A percentile compares a stretch with the other conserved stretches of the same genome.
Conservation (phyloP, 805 yeast genomes). For the Pichia manshurica region DNA sequence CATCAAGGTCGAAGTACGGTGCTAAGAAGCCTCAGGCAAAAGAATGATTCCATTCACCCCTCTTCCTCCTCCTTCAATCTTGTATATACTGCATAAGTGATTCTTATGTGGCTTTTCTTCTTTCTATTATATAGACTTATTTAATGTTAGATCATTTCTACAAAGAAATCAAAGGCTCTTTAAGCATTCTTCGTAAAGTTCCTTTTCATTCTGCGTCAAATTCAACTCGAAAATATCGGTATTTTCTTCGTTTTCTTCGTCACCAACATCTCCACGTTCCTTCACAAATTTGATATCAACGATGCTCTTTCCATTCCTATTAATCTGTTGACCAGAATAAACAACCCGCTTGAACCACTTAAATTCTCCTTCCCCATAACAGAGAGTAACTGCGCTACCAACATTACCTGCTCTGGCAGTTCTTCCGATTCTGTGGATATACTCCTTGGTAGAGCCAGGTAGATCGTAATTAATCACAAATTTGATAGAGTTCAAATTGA, state of each 20-base stretch:
- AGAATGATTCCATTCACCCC: constrained; percentile 15
- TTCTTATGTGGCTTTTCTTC: too few relatives aligned
- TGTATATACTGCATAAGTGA: constrained; percentile 6
- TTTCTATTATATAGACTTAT: not conserved
- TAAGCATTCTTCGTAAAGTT: constrained; percentile 40
- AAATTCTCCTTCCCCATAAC: constrained; percentile 74
- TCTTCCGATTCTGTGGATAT: constrained; percentile 94
- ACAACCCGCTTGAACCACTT: constrained; percentile 52
- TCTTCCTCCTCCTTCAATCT: not conserved
- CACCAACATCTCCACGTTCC: constrained; percentile 9
- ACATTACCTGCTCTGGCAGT: constrained; percentile 85
- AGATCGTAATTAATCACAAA: constrained; percentile 86
- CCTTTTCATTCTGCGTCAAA: constrained; percentile 33
- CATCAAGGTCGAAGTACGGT: constrained; percentile 91
- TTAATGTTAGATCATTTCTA: not conserved
- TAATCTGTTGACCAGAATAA: constrained; percentile 44
- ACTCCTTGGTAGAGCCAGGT: constrained; percentile 84
- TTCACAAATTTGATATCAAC: constrained; percentile 31
- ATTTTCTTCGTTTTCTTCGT: constrained; percentile 5
- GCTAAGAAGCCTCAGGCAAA: constrained; percentile 71
- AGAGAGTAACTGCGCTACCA: constrained; percentile 71
- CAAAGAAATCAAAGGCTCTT: constrained; percentile 13
- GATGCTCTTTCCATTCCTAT: constrained; percentile 37
- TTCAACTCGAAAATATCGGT: constrained; percentile 21
- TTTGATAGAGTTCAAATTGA: constrained; percentile 65